Conservation (phyloP, 1,284 basidiomycete species). For the Ceratobasidium sp. region DNA sequence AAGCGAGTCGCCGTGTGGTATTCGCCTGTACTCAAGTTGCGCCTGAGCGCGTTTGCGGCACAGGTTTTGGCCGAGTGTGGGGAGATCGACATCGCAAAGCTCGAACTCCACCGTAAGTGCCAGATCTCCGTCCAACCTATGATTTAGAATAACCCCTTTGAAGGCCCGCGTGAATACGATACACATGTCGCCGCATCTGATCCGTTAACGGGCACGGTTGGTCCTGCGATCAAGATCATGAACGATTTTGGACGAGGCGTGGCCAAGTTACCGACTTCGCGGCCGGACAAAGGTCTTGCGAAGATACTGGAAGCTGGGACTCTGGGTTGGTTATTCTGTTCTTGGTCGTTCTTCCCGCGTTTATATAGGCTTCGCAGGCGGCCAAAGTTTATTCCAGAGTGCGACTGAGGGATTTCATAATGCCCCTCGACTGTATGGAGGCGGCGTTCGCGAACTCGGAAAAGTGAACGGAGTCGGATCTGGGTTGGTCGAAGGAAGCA, state of each 20-base stretch:
- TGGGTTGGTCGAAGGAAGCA: constrained; percentile 58
- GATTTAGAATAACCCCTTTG: too few relatives aligned
- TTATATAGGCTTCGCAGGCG: constrained; percentile 47
- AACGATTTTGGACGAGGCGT: constrained; percentile 7
- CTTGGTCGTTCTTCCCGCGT: constrained; percentile 10
- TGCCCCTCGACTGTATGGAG: constrained; percentile 57
- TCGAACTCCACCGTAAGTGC: constrained; percentile 58
- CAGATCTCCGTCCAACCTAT: too few relatives aligned
- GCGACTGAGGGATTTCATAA: constrained; percentile 59
- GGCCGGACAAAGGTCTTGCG: constrained; percentile 55
- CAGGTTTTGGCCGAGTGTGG: constrained; percentile 58
- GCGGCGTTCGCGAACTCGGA: constrained; percentile 52
- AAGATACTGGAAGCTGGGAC: constrained; percentile 57
- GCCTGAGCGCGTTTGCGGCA: constrained; percentile 62
- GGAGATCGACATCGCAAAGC: constrained; percentile 53
- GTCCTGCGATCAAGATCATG: neutral
- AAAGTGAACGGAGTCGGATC: constrained; percentile 54
- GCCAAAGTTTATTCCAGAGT: constrained; percentile 54
- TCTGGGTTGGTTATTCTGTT: constrained; percentile 45
- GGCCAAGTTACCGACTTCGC: constrained; percentile 44
- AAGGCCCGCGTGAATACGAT: constrained; percentile 63
- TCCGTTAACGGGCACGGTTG: constrained; percentile 52
- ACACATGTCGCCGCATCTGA: constrained; percentile 53
- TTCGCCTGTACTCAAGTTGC: constrained; percentile 59
- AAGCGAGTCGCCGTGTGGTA: constrained; percentile 63